phyloP scores from a whole-genome alignment of 257 asterid genomes.

The Solanum chaucha region DNA sequence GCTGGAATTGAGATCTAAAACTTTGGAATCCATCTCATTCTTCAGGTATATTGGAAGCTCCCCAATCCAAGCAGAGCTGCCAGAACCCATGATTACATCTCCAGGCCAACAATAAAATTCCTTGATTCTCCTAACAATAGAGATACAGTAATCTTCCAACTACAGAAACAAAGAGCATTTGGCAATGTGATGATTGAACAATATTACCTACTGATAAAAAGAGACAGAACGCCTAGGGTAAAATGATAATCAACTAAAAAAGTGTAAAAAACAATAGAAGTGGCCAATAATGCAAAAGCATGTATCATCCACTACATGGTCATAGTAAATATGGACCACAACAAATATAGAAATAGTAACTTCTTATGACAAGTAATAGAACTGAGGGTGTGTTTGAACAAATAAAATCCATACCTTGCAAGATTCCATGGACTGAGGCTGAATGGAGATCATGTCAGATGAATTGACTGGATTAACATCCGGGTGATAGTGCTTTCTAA shows the following conservation, averaged over 20 bases:
- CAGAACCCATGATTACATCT: conserved; percentile 34
- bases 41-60: conserved; percentile 49
- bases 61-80: conserved; percentile 52
- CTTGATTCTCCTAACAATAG: conserved; percentile 48
- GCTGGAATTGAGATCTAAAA: conserved; percentile 23
- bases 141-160: conserved; percentile 52
- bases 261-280: background rate
- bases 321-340: background rate
- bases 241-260: background rate
- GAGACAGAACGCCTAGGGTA: background rate
- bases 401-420: conserved; percentile 38
- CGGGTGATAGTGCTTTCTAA: conserved; percentile 23
- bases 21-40: conserved; percentile 14
- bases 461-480: conserved; percentile 19
- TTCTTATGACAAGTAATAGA: background rate
- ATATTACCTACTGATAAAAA: background rate
- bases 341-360: background rate
- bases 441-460: conserved; percentile 20
- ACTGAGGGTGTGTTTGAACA: background rate
- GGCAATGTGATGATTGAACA: background rate
- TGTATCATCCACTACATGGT: background rate
- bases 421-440: conserved; percentile 29
- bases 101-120: conserved; percentile 65
- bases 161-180: conserved; percentile 13
- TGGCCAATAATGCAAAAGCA: background rate